Evolutionary conservation across 495 filamentous ascomycete species (phyloP).

Genomic region (Lasiosphaeris hirsuta): DNA sequence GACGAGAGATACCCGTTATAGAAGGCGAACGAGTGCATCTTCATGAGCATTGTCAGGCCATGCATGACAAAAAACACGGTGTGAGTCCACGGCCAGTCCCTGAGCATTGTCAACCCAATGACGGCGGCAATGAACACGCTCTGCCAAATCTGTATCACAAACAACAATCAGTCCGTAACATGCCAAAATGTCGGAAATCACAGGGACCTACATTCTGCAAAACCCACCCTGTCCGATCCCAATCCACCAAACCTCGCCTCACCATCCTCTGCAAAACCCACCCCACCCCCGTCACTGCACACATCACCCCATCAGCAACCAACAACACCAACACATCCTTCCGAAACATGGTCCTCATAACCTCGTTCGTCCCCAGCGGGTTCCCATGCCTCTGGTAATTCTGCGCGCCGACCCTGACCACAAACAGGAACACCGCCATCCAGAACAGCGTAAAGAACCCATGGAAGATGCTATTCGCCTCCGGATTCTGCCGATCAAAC

Average conservation of each 20-base stretch:
- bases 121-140: constrained; percentile 54
- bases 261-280: constrained; percentile 58
- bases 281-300: constrained; percentile 54
- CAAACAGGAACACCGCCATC: constrained; percentile 59
- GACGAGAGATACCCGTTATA: constrained; percentile 72
- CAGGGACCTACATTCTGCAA: constrained; percentile 57
- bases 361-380: constrained; percentile 64
- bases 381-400: constrained; percentile 62
- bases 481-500: constrained; percentile 65
- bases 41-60: constrained; percentile 70
- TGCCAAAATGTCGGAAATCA: too few species aligned
- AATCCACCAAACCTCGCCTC: constrained; percentile 51
- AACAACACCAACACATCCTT: constrained; percentile 63
- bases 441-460: constrained; percentile 79
- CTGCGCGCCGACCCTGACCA: constrained; percentile 59
- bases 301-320: constrained; percentile 65
- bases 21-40: constrained; percentile 72
- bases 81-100: constrained; percentile 75
- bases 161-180: not conserved
- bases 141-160: constrained; percentile 52
- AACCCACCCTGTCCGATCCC: constrained; percentile 63
- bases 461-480: constrained; percentile 59
- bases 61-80: constrained; percentile 69
- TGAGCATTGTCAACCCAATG: constrained; percentile 57
- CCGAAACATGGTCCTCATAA: constrained; percentile 62